Percentiles rank a stretch among this genome's conserved stretches.
These are phyloP conservation scores for Plasmodium berghei DNA, from an alignment of 169 alveolate genomes.

Conservation along the genomic window DNA sequence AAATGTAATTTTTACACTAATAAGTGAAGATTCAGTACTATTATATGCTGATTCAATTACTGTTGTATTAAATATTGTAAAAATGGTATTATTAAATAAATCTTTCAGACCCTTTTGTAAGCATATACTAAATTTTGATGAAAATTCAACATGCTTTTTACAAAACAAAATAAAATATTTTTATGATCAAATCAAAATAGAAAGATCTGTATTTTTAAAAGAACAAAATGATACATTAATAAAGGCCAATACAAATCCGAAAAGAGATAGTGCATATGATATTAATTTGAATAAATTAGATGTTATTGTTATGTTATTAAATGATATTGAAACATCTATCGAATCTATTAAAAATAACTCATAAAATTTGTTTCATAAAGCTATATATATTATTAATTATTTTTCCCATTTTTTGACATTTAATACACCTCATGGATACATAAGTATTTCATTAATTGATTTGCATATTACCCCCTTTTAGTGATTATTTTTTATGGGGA, in stretches of 20 bases:
- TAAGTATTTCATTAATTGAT: too few relatives aligned
- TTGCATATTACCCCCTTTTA: too few relatives aligned
- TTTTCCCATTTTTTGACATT: too few relatives aligned
- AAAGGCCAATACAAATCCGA: background rate
- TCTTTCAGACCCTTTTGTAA: conserved; percentile 33
- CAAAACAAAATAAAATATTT: conserved; percentile 72
- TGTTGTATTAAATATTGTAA: conserved; percentile 61
- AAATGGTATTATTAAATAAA: conserved; percentile 72
- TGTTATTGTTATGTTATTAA: conserved; percentile 23
- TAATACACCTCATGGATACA: too few relatives aligned
- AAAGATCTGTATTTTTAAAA: conserved; percentile 22
- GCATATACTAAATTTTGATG: conserved; percentile 26
- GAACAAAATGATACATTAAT: conserved; percentile 6
- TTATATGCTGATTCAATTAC: conserved; percentile 59
- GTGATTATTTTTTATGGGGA: too few relatives aligned
- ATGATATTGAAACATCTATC: conserved; percentile 11
- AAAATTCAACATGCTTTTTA: conserved; percentile 48
- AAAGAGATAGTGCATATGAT: background rate
- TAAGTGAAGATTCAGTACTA: conserved; percentile 65
- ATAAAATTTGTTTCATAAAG: background rate
- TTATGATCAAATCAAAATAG: conserved; percentile 48
- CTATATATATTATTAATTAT: too few relatives aligned
- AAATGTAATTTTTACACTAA: conserved; percentile 20
- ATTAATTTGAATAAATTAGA: conserved; percentile 24
- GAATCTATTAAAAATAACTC: background rate